A percentile compares a stretch with the other conserved stretches of the same genome.
phyloP scores from a whole-genome alignment of 179 eudicot genomes.

The Spergularia azorica region DNA sequence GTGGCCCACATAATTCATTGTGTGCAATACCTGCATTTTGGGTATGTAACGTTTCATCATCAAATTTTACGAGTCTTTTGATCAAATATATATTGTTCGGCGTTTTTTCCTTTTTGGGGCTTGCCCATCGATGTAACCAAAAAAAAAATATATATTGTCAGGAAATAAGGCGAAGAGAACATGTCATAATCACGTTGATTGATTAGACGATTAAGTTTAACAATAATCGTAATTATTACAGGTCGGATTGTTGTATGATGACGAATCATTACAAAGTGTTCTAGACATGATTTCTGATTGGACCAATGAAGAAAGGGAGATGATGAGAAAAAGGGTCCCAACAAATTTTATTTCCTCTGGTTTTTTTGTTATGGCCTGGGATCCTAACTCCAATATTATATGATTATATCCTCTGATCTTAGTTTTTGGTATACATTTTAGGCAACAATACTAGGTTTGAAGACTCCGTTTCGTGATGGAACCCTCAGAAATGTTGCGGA shows the following conservation, averaged over 20 bases:
- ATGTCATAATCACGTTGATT: too few relatives aligned
- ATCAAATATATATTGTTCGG: too few relatives aligned
- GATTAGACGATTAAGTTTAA: background rate
- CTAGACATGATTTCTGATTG: constrained; percentile 75
- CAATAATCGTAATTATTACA: constrained; percentile 23
- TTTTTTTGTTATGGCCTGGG: too few relatives aligned
- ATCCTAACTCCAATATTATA: too few relatives aligned
- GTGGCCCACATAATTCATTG: constrained; percentile 82
- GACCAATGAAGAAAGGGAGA: constrained; percentile 72
- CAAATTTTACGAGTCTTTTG: too few relatives aligned
- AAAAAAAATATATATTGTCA: too few relatives aligned
- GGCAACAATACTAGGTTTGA: constrained; percentile 72
- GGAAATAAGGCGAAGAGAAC: too few relatives aligned
- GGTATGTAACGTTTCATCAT: constrained; percentile 59
- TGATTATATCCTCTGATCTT: too few relatives aligned
- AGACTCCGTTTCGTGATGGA: constrained; percentile 88
- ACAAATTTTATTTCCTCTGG: background rate
- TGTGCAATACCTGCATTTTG: constrained; percentile 92
- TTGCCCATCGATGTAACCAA: too few relatives aligned
- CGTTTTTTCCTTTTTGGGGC: too few relatives aligned
- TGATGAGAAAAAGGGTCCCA: constrained; percentile 71
- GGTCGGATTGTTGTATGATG: constrained; percentile 83
- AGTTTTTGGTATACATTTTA: constrained; percentile 27
- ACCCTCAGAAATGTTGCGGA: constrained; percentile 68
- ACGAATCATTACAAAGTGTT: constrained; percentile 63